Conservation (phyloP, 108 stramenopile genomes). For the Cyclotella cryptica region DNA sequence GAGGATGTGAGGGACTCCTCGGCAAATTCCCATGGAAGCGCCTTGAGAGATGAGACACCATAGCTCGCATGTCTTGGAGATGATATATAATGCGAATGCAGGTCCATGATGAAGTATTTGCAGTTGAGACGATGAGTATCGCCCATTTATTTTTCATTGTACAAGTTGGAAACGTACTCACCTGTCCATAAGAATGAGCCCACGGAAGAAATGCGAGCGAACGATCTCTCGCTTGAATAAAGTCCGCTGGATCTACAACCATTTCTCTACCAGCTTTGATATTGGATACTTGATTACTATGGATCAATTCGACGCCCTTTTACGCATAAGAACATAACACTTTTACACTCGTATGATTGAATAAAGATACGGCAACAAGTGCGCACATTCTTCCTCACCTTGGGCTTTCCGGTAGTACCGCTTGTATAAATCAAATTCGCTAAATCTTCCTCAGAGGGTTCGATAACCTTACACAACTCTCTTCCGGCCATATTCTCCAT, state of each 20-base stretch:
- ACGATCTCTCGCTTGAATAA: conserved; percentile 71
- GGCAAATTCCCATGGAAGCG: conserved; percentile 85
- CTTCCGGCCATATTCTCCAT: conserved; percentile 40
- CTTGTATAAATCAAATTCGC: conserved; percentile 95
- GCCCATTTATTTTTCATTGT: no score
- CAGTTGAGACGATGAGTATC: not conserved
- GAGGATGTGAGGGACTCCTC: conserved; percentile 78
- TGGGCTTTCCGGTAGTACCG: conserved; percentile 97
- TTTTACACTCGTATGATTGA: no score
- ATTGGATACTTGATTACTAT: conserved; percentile 77
- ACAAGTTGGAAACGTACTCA: not conserved
- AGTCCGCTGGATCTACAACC: conserved; percentile 73
- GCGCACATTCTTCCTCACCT: conserved; percentile 31
- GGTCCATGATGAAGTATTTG: no score
- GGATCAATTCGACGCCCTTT: conserved; percentile 89
- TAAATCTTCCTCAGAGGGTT: conserved; percentile 85
- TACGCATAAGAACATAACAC: not conserved
- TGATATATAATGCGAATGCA: conserved; percentile 3
- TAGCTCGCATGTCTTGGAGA: conserved; percentile 83
- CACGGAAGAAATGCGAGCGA: conserved; percentile 94
- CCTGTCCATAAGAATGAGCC: conserved; percentile 95
- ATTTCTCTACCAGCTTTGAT: conserved; percentile 77
- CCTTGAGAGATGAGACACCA: conserved; percentile 89
- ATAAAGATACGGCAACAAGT: not conserved
- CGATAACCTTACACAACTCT: conserved; percentile 45